Evolutionary conservation across 1,139 yeast genomes (phyloP).

Genomic region (Kodamaea plutei): DNA sequence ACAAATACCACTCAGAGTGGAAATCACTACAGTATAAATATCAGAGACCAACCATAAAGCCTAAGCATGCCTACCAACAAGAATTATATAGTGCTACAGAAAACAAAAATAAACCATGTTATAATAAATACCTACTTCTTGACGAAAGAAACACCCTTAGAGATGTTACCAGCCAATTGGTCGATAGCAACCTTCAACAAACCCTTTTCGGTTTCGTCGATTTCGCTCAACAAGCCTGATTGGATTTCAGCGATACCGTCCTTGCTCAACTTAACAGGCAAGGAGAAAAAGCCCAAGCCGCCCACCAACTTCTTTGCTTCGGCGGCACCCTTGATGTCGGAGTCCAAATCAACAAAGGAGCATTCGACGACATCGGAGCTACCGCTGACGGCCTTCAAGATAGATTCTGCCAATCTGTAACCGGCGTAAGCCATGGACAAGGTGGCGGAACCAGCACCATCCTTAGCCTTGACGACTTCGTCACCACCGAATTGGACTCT

Average conservation of each 20-base stretch:
- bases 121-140: slow-evolving; percentile 19
- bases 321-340: slow-evolving; percentile 52
- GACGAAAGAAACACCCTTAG: slow-evolving; percentile 17
- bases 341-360: slow-evolving; percentile 54
- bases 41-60: too few relatives aligned
- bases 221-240: slow-evolving; percentile 47
- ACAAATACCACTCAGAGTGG: too few relatives aligned
- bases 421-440: slow-evolving; percentile 99
- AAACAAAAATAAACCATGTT: too few relatives aligned
- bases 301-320: slow-evolving; percentile 74
- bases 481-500: slow-evolving; percentile 99
- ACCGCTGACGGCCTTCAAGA: slow-evolving; percentile 67
- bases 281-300: slow-evolving; percentile 89
- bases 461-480: slow-evolving; percentile 97
- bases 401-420: slow-evolving; percentile 87
- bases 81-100: too few relatives aligned
- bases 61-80: too few relatives aligned
- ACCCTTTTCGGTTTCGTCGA: slow-evolving; percentile 62
- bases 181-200: slow-evolving; percentile 78
- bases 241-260: slow-evolving; percentile 75
- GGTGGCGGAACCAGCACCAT: slow-evolving; percentile 99
- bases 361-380: slow-evolving; percentile 62
- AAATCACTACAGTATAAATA: too few relatives aligned
- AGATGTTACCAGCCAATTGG: slow-evolving; percentile 65
- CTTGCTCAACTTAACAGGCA: slow-evolving; percentile 85